Evolutionary conservation across 2,329 filamentous ascomycete genomes (phyloP), one percentile per base, ranked within the genome.

Genomic region (Hymenoscyphus scutula): DNA sequence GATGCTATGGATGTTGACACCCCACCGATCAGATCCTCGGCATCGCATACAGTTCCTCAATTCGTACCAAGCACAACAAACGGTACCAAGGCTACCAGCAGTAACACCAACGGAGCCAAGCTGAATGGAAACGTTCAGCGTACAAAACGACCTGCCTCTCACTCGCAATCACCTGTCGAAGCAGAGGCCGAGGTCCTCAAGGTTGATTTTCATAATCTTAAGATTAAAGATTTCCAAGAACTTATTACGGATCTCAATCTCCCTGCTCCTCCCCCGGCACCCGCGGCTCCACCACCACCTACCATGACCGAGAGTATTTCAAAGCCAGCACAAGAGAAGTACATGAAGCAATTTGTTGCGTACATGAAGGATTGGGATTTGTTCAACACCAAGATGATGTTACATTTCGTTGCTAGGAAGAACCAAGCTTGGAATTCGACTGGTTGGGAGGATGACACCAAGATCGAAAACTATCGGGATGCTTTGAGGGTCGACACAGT

Each of bases 1-100:
- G 83, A 81, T 62, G 84, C 85, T 15, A 89, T 89, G 86, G 86
- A 89, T 66, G 87, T 89, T 58, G 86, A 89, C 68, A 79, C 82
- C 4, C 83, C 84, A 56, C 58, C 69, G 56, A 19, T 48, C 41
- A 48, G 19, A 23, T n/a, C n/a, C n/a, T n/a, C n/a, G n/a, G 66
- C 62, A 10, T 66, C 70, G 15, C 71, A 74, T 23, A 63, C 65
- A 10, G 37, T 71, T 70, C 34, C 79, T 79, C 63, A 4, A 76
- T 76, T 17, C 82, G 83, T 19, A 84, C 77, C 87, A 63, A 75
- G 79, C 5, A 80, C 85, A 6, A 11, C 10, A 3, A 48, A 48
- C 19, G 41, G 41, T 34, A 34, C 11, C 41, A 23, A 48, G 10
- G 19, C 41, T 48, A 23, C 41, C 7, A 25, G n/a, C 15, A 7